Base-by-base conservation (phyloP, 768 basidiomycete species). In the Aureoboletus auriporus region DNA sequence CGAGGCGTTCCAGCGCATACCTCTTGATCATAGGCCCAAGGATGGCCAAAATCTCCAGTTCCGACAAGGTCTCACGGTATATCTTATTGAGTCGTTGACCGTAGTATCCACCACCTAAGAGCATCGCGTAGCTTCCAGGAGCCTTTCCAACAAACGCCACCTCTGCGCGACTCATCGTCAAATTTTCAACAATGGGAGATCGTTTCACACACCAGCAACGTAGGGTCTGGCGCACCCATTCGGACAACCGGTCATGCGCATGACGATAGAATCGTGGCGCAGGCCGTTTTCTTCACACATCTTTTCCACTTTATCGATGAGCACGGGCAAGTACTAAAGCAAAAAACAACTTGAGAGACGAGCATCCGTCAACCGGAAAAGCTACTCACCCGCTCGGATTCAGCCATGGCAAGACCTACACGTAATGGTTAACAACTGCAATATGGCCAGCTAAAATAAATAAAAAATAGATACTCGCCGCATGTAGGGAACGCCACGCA, bases 401-500 rank as follows among this genome's bases (percentile, higher is more conserved):
- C 86, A 16, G 86, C 86, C 86, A 88, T 86, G 8, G 86, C 86
- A 26, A 87, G 75, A 59, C 83, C 82, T 72, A 57, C 13, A 36
- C 9, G 3, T 26, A 11, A 9, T 23, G 28, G 31, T 55, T 27
- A 52, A 31, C 48, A 53, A 39, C 4, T 26, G 9, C 14, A n/a
- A 2, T 6, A 0, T 12, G 8, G 0, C 9, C 30, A 26, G 4
- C 27, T 30, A 44, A 23, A n/a, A n/a, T n/a, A n/a, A n/a, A n/a
- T n/a, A n/a, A n/a, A 39, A 3, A 6, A 7, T n/a, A 11, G 10
- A 34, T 29, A 38, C 75, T 55, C 52, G 66, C 84, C 90, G 67
- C 93, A 97, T 10, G 94, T 97, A 1, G 96, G 96, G 77, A 98
- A 93, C 3, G 95, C 86, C 48, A 99, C 96, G 70, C 96, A 99